Conservation (phyloP, 2,329 filamentous ascomycete species). For the Torrubiella hemipterigena region DNA sequence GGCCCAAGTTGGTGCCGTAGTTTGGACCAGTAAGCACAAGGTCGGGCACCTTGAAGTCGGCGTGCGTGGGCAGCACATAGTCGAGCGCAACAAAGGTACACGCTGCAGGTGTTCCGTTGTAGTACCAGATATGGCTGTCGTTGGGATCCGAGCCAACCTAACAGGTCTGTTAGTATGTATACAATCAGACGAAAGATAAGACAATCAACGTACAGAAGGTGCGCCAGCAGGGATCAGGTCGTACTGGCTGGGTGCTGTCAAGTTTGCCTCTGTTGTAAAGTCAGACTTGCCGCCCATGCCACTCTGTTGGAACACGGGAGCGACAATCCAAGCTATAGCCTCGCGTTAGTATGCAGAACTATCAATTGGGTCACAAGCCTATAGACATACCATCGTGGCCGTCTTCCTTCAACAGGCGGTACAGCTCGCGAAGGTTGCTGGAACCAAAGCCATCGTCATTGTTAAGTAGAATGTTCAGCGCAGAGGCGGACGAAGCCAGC, state of each 20-base stretch:
- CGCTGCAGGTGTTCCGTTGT: conserved; percentile 45
- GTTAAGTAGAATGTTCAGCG: conserved; percentile 18
- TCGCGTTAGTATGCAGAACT: fast-evolving
- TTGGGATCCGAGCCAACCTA: conserved; percentile 33
- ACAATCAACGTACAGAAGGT: conserved; percentile 14
- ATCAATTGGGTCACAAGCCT: fast-evolving
- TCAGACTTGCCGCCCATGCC: conserved; percentile 15
- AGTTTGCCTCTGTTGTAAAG: conserved; percentile 15
- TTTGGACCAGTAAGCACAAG: conserved; percentile 44
- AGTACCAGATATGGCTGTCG: conserved; percentile 46
- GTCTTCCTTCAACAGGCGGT: conserved; percentile 15
- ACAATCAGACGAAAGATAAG: neutral
- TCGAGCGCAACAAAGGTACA: conserved; percentile 44
- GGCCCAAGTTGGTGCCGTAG: conserved; percentile 39
- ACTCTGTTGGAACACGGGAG: conserved; percentile 17
- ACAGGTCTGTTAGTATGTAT: neutral
- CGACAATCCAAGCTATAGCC: conserved; percentile 16
- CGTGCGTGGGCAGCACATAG: conserved; percentile 38
- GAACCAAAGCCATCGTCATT: conserved; percentile 20
- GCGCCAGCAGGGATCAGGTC: conserved; percentile 16
- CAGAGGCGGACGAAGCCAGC: too few relatives aligned
- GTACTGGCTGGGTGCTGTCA: conserved; percentile 15
- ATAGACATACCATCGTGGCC: conserved; percentile 14
- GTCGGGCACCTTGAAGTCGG: conserved; percentile 35
- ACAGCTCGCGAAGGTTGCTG: conserved; percentile 16